phyloP scores from a whole-genome alignment of 2,329 filamentous ascomycete species.

The Knufia petricola region DNA sequence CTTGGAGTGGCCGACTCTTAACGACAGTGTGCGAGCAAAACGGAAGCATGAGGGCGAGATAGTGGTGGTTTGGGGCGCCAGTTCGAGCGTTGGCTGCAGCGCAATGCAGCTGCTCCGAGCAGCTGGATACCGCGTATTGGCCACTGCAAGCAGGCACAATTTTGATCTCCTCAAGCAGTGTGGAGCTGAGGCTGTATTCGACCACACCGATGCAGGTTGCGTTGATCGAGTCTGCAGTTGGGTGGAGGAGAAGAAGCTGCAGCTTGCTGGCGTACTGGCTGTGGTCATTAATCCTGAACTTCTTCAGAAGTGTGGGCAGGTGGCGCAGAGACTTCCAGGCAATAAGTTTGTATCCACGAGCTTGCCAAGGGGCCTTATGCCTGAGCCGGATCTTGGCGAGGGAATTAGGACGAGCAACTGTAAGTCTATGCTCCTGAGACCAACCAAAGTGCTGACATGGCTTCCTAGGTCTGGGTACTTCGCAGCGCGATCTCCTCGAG shows the following conservation, averaged over 20 bases:
- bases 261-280: not conserved
- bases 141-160: constrained; percentile 22
- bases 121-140: constrained; percentile 35
- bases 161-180: not conserved
- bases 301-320: constrained; percentile 7
- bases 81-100: constrained; percentile 35
- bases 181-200: constrained; percentile 4
- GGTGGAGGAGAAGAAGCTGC: constrained; percentile 3
- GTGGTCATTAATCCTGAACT: constrained; percentile 22
- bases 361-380: not conserved
- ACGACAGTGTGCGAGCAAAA: not conserved
- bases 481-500: constrained; percentile 1
- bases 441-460: not conserved
- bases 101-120: constrained; percentile 35
- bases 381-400: constrained; percentile 3
- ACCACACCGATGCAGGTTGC: not conserved
- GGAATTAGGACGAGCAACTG: not conserved
- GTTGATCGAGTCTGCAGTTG: constrained; percentile 3
- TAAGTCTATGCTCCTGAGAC: not conserved
- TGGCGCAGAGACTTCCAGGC: constrained; percentile 13
- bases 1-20: constrained; percentile 18
- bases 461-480: not conserved
- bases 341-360: constrained; percentile 6
- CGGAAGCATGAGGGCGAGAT: not conserved
- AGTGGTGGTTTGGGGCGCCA: constrained; percentile 35